phyloP scores from a whole-genome alignment of 257 asterid species.

The Petunia secreta region DNA sequence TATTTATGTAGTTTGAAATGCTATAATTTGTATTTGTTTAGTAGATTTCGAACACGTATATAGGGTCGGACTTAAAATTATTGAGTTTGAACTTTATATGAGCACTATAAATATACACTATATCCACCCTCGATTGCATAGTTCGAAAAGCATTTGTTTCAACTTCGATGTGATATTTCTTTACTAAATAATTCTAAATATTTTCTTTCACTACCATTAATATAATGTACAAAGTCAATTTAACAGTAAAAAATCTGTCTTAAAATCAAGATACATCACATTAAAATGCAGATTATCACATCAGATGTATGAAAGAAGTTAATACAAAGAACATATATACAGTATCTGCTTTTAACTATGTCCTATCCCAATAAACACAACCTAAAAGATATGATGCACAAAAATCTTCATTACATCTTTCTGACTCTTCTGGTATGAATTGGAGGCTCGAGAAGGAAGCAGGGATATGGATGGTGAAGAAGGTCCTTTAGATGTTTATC shows the following conservation, averaged over 20 bases:
- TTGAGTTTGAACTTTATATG: too few species aligned
- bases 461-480: not conserved
- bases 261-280: not conserved
- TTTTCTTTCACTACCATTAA: not conserved
- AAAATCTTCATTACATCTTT: constrained; percentile 10
- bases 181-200: not conserved
- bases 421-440: not conserved
- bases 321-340: constrained; percentile 14
- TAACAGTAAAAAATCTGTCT: not conserved
- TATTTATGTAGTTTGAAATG: too few species aligned
- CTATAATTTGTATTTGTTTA: not conserved
- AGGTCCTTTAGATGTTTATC: constrained; percentile 4
- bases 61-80: not conserved
- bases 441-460: constrained; percentile 14
- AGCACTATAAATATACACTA: too few species aligned
- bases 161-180: not conserved
- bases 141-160: not conserved
- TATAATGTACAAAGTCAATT: not conserved
- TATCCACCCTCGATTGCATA: too few species aligned
- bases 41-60: not conserved
- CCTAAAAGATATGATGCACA: constrained; percentile 16
- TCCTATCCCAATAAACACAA: constrained; percentile 12
- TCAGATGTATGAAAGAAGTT: not conserved
- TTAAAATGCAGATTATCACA: constrained; percentile 9
- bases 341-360: constrained; percentile 9